phyloP scores from a whole-genome alignment of 441 rosid genomes.

The Adansonia gregorii region DNA sequence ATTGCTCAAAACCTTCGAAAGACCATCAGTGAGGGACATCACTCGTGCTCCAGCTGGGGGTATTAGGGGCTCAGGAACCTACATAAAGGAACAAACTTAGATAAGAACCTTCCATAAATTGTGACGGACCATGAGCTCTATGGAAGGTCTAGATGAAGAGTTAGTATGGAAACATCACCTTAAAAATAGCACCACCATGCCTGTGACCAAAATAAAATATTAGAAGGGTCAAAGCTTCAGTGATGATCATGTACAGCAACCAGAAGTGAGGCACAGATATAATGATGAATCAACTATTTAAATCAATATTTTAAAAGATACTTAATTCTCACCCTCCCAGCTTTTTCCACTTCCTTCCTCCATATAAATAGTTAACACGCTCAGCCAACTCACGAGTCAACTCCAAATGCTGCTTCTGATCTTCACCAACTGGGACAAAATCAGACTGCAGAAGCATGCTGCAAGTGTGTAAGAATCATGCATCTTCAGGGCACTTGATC shows the following conservation, averaged over 20 bases:
- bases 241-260: constrained; percentile 12
- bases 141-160: constrained; percentile 30
- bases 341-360: constrained; percentile 97
- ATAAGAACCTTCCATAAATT: constrained; percentile 19
- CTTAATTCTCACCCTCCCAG: constrained; percentile 72
- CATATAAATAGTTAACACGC: constrained; percentile 78
- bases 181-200: constrained; percentile 81
- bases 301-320: background rate
- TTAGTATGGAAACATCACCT: constrained; percentile 51
- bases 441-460: constrained; percentile 78
- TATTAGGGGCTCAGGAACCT: constrained; percentile 95
- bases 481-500: constrained; percentile 36
- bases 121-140: constrained; percentile 23
- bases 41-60: constrained; percentile 87
- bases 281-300: background rate
- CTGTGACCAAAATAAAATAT: constrained; percentile 46
- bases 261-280: background rate
- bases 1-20: constrained; percentile 69
- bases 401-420: constrained; percentile 95
- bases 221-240: constrained; percentile 30
- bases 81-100: constrained; percentile 28
- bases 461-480: constrained; percentile 49
- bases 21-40: constrained; percentile 95
- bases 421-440: constrained; percentile 96
- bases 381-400: constrained; percentile 87